These are phyloP conservation scores for Fusarium sp. DNA, from an alignment of 2,329 filamentous ascomycete species.

Conservation along the genomic window DNA sequence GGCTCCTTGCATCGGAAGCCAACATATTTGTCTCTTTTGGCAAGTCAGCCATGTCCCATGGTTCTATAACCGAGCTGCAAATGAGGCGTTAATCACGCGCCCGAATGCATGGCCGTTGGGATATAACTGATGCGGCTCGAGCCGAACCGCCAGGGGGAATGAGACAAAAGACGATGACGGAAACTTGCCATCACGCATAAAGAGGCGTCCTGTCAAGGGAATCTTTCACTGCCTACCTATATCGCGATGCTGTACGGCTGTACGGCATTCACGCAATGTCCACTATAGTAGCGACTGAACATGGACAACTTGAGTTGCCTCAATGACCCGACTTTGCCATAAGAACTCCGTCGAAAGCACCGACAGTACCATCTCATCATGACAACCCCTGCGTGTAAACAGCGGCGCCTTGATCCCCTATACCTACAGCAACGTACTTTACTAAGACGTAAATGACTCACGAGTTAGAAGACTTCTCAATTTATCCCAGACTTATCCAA, in stretches of 20 bases:
- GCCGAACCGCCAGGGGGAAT: not conserved
- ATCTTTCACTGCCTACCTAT: not conserved
- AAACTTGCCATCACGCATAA: not conserved
- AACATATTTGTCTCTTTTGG: no score
- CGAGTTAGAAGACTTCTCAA: not conserved
- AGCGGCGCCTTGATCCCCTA: not conserved
- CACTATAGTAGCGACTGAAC: not conserved
- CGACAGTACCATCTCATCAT: not conserved
- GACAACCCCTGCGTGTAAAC: no score
- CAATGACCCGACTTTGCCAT: not conserved
- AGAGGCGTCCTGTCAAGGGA: no score
- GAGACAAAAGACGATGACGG: not conserved
- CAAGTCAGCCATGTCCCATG: no score
- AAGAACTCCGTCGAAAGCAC: not conserved
- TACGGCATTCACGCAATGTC: not conserved
- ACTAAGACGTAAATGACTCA: rapidly evolving
- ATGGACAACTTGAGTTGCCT: not conserved
- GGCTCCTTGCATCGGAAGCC: not conserved
- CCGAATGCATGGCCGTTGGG: not conserved
- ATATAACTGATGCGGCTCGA: not conserved
- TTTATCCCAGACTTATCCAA: not conserved
- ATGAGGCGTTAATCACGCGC: not conserved
- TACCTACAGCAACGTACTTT: not conserved
- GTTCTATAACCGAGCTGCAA: not conserved
- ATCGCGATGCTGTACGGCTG: not conserved